Base-by-base conservation (phyloP, 1,139 yeast species). In the Ogataea hybrid region DNA sequence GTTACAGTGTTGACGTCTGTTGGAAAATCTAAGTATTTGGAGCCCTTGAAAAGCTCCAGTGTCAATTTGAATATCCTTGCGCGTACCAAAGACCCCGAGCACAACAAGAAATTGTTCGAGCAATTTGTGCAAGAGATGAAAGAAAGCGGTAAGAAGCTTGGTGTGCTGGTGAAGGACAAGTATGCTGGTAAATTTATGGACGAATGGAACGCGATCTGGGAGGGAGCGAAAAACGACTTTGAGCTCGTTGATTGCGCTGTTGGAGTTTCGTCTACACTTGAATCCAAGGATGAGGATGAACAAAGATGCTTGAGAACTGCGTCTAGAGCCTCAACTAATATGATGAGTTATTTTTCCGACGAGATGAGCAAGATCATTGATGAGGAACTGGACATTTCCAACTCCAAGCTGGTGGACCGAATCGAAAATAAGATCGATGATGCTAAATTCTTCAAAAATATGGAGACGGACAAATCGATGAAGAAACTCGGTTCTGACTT, bases 351-450 rank as follows among this genome's bases (percentile, higher is more conserved):
- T 42, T 84, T 92, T 65, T 83, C 90, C 30, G 90, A 89, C 58
- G 95, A 89, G 58, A 86, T 92, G 90, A 84, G 88, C 61, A 75
- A 77, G 42, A 77, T 86, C 43, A 86, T 92, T 28, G 97, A 92
- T 63, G 95, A 88, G 55, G 97, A 89, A 52, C 69, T 76, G 52
- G 81, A 80, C 53, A 79, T 88, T 36, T 69, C 94, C 28, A 90
- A 92, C 63, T 67, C 79, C 10, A 79, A 81, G 57, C 67, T 92
- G 38, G 77, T 90, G 39, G 95, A 88, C 52, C 77, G 74, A 56
- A 73, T 92, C 39, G 96, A 90, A 61, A 79, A 75, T 58, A 84
- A 82, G 61, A 84, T 92, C 52, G 97, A 89, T 53, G 86, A 80
- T 54, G 72, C 74, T 46, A 81, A 77, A 57, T 85, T 88, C 71